Percentiles rank a stretch among this genome's conserved stretches.
phyloP scores from a whole-genome alignment of 441 rosid species.

The Hypseocharis bilobata region DNA sequence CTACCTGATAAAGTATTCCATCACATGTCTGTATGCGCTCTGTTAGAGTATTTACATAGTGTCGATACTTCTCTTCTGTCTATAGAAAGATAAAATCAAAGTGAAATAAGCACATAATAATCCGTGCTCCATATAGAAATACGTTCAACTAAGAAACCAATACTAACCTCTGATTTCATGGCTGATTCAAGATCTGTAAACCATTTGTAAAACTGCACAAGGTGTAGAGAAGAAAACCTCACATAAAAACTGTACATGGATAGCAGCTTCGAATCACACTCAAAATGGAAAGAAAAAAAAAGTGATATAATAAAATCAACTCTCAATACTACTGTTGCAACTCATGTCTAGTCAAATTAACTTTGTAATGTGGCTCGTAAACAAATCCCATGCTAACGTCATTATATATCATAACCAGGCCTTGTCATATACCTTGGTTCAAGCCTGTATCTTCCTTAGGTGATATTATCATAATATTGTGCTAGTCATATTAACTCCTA shows the following conservation, averaged over 20 bases:
- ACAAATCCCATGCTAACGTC: neutral
- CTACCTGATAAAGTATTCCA: constrained; percentile 64
- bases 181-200: constrained; percentile 94
- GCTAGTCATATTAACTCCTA: no score
- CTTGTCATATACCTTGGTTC: no score
- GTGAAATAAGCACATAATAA: constrained; percentile 14
- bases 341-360: neutral
- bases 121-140: constrained; percentile 8
- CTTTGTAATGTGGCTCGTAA: neutral
- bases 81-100: constrained; percentile 22
- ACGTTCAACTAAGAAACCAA: constrained; percentile 22
- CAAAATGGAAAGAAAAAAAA: neutral
- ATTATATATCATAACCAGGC: neutral
- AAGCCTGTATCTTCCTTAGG: no score
- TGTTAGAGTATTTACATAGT: constrained; percentile 64
- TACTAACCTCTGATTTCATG: constrained; percentile 92
- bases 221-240: constrained; percentile 5
- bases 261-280: neutral
- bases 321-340: neutral
- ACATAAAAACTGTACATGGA: neutral
- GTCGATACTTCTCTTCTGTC: constrained; percentile 94
- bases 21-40: constrained; percentile 88
- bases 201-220: constrained; percentile 82
- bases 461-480: no score
- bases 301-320: neutral